Conservation (phyloP, 768 basidiomycete genomes). For the Rubroboletus satanas region DNA sequence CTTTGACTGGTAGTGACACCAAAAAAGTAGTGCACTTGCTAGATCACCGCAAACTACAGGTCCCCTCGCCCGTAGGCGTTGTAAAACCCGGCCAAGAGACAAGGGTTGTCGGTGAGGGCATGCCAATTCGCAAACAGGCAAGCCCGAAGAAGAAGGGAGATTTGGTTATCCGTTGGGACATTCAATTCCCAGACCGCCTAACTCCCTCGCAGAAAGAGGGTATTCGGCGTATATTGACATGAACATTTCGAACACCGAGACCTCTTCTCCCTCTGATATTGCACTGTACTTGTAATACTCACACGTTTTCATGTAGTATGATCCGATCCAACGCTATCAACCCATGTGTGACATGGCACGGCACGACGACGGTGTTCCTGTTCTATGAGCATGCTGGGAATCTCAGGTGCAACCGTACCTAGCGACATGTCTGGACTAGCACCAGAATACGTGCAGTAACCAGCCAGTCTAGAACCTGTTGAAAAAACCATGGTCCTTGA, state of each 20-base stretch:
- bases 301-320: slow-evolving; percentile 1
- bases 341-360: background rate
- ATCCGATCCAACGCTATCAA: background rate
- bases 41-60: slow-evolving; percentile 75
- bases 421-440: background rate
- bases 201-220: slow-evolving; percentile 78
- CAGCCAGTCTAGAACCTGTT: too few species aligned
- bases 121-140: slow-evolving; percentile 86
- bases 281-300: slow-evolving; percentile 10
- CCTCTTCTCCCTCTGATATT: slow-evolving; percentile 7
- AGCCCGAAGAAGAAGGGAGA: slow-evolving; percentile 74
- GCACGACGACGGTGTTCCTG: background rate
- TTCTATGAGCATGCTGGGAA: background rate
- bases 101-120: slow-evolving; percentile 71
- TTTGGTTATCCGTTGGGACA: slow-evolving; percentile 76
- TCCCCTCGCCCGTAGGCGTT: slow-evolving; percentile 59
- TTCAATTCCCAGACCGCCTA: slow-evolving; percentile 77
- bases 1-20: slow-evolving; percentile 58
- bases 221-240: slow-evolving; percentile 61
- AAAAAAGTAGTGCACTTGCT: slow-evolving; percentile 62
- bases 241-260: slow-evolving; percentile 6
- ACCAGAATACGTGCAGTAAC: background rate
- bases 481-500: too few species aligned
- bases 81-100: slow-evolving; percentile 78
- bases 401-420: background rate